Percentiles rank a stretch among this genome's conserved stretches.
Evolutionary conservation across 2,329 filamentous ascomycete species (phyloP).

Genomic region (Cladosporium sp.): DNA sequence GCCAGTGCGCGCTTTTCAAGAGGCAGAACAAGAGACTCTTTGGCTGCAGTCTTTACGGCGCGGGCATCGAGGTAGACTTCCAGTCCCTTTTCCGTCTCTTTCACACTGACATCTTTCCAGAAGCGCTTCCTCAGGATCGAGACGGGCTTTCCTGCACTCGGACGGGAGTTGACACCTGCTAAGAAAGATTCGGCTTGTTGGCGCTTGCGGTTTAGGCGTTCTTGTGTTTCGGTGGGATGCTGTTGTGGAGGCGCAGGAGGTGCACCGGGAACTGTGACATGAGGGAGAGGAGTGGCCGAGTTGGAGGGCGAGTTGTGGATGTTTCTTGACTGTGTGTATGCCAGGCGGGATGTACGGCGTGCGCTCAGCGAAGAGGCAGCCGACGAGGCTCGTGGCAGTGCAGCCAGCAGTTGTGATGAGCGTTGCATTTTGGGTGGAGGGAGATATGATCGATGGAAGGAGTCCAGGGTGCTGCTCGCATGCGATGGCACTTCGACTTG

Average conservation of each 20-base stretch:
- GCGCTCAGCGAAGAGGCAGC: constrained; percentile 37
- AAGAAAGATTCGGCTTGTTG: constrained; percentile 53
- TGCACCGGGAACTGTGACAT: constrained; percentile 59
- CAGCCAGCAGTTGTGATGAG: constrained; percentile 14
- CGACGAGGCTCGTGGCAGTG: constrained; percentile 20
- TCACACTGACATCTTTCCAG: constrained; percentile 80
- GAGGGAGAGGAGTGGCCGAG: constrained; percentile 56
- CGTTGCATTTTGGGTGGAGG: constrained; percentile 8
- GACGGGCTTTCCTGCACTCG: constrained; percentile 46
- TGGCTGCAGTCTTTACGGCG: constrained; percentile 75
- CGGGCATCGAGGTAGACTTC: constrained; percentile 75
- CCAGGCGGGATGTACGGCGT: constrained; percentile 23
- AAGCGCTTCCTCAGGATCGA: constrained; percentile 69
- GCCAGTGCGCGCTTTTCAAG: constrained; percentile 77
- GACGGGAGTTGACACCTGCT: constrained; percentile 43
- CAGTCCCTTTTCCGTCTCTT: constrained; percentile 61
- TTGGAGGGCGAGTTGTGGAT: constrained; percentile 46
- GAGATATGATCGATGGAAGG: not conserved
- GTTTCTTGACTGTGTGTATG: constrained; percentile 32
- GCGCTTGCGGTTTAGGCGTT: constrained; percentile 49
- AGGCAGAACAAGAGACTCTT: constrained; percentile 71
- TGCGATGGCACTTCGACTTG: not conserved
- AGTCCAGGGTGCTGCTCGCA: not conserved
- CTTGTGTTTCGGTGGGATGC: constrained; percentile 48
- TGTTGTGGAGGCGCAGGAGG: constrained; percentile 59